Base-by-base conservation (phyloP, 441 rosid species). In the Breynia disticha region DNA sequence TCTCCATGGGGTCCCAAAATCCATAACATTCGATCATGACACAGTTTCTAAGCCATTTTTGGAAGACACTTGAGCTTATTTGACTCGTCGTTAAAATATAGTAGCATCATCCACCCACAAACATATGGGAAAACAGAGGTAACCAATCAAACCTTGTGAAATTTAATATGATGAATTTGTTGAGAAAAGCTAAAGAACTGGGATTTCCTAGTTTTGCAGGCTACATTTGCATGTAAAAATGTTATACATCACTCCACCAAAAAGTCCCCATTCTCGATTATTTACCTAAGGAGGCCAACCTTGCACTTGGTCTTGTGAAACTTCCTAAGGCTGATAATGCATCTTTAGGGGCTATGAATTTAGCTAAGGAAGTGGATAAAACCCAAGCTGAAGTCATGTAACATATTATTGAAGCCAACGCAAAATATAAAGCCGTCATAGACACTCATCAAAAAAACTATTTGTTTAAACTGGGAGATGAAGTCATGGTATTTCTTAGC, bases 141-240 rank as follows among this genome's bases (percentile, higher is more conserved):
- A 0, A 0, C 24, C 0, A 0, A 49, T n/a, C 0, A 12, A 11
- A 12, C 5, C 10, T 22, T 41, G n/a, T 16, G 0, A 0, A 4
- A 46, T 19, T 2, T 46, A 3, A 52, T 15, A 13, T 1, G 8
- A 0, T 12, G 1, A 2, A 44, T 53, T 10, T 32, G 24, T 53
- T 19, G 47, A 7, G 52, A 45, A 9, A 43, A 15, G 35, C 13
- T 52, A 10, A 53, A 45, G 5, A 19, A 53, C 15, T 45, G 47
- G 0, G 47, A 53, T 13, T 0, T 0, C 9, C 44, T 51, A 5
- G 0, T 57, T 5, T 4, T 35, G 17, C 0, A 1, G 12, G 1
- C 0, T 2, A 0, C 35, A n/a, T 38, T 57, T 38, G 46, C 38
- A 0, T 48, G 16, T 11, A 57, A 48, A 6, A 37, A 14, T 5